phyloP scores from a whole-genome alignment of 768 basidiomycete species.

The Lentinula detonsa region DNA sequence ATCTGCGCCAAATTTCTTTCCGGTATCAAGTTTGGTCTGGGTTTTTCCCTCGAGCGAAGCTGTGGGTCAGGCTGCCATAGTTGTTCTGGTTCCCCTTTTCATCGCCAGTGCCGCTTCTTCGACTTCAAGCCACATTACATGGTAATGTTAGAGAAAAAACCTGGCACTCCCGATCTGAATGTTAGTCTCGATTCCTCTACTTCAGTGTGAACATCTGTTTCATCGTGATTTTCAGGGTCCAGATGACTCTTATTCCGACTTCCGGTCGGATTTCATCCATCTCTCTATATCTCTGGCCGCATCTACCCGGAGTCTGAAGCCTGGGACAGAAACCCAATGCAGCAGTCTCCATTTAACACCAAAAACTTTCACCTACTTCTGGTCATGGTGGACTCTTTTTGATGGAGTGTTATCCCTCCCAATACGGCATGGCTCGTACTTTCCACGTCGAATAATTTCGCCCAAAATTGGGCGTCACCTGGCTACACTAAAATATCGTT shows the following conservation, averaged over 20 bases:
- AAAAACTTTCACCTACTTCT: conserved; percentile 82
- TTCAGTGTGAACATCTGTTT: neutral
- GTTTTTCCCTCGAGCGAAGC: conserved; percentile 75
- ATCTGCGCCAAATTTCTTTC: conserved; percentile 79
- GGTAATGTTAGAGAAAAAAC: conserved; percentile 56
- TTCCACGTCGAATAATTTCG: conserved; percentile 62
- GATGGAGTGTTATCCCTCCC: conserved; percentile 74
- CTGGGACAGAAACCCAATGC: conserved; percentile 23
- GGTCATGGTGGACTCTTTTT: conserved; percentile 88
- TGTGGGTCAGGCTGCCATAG: conserved; percentile 66
- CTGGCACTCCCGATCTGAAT: conserved; percentile 33
- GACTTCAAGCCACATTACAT: conserved; percentile 77
- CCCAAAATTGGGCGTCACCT: conserved; percentile 87
- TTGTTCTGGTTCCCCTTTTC: conserved; percentile 58
- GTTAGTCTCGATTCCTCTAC: conserved; percentile 24
- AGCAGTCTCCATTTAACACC: conserved; percentile 86
- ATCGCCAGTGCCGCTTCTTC: conserved; percentile 77
- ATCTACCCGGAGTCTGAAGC: conserved; percentile 34
- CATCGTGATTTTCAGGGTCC: conserved; percentile 24
- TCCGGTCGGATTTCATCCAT: conserved; percentile 93
- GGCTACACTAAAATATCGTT: conserved; percentile 88
- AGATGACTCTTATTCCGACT: conserved; percentile 78
- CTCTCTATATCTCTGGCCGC: conserved; percentile 81
- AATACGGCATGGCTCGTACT: conserved; percentile 82
- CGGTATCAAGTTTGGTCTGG: conserved; percentile 84